Evolutionary conservation across 2,329 filamentous ascomycete species (phyloP), one percentile per base, ranked within the genome.

Genomic region (Trematosphaeria pertusa): DNA sequence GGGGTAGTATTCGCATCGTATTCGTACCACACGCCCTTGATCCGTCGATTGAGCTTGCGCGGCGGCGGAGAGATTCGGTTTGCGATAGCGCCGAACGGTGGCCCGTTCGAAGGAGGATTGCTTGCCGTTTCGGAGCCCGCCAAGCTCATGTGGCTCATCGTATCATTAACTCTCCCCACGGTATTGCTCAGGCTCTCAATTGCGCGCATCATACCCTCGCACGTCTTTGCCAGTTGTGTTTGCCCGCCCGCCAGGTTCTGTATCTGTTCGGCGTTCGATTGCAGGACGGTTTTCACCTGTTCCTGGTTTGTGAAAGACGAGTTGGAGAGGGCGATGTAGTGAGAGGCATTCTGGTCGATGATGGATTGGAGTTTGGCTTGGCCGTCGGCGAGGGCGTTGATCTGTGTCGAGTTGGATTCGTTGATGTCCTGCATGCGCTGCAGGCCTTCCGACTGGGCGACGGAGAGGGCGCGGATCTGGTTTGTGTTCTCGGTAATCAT

Each of bases 1-100:
- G 51, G 37, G 10, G 37, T 48, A 3, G 52, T 19, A 7, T 42
- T 35, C n/a, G 37, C 51, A 47, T 70, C 67, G 32, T 71, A 71
- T 43, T 71, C 68, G 37, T 71, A 71, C 68, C 68, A 71, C 3
- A 71, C 65, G 21, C 68, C 65, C 41, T 67, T 64, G 36, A 71
- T 59, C n/a, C 57, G 54, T 5, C 59, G 46, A 38, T 71, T 71
- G 11, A 71, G 41, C 41, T 71, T 71, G 7, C 68, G 38, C 3
- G 68, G 67, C 7, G 59, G 50, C 1, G 68, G 68, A 9, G 43
- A 59, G 8, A 70, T 67, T 0, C 58, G 49, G 26, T 58, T 62
- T 1, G 53, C 60, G 3, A 61, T 48, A 1, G 52, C 41, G 7
- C 52, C 59, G 6, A 46, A 46, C 6, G 50, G 40, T 9, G 48